These are phyloP conservation scores for Theobroma cacao DNA, from an alignment of 345 rosid species.

Conservation along the genomic window DNA sequence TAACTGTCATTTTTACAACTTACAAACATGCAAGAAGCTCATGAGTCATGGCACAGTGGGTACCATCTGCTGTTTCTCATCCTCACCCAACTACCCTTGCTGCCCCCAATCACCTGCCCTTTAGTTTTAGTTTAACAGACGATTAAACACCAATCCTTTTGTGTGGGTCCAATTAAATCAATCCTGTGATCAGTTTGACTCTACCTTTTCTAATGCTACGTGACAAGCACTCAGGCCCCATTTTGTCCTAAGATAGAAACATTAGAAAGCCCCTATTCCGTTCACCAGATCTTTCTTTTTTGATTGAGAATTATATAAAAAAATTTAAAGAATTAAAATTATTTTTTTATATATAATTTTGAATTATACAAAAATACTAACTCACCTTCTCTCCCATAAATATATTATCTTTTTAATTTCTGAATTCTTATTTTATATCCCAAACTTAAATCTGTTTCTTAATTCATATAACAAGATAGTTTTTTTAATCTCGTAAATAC, in stretches of 20 bases:
- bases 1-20: constrained; percentile 32
- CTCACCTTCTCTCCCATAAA: no score
- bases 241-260: not conserved
- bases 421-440: no score
- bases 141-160: not conserved
- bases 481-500: no score
- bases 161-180: not conserved
- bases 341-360: no score
- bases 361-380: no score
- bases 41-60: constrained; percentile 26
- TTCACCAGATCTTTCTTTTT: not conserved
- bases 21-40: constrained; percentile 43
- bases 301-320: not conserved
- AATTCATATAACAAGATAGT: no score
- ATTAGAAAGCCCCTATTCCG: not conserved
- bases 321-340: not conserved
- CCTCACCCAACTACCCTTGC: not conserved
- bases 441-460: no score
- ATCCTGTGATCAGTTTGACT: not conserved
- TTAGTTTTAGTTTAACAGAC: not conserved
- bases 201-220: not conserved
- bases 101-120: not conserved
- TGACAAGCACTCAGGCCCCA: not conserved
- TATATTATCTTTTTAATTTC: no score
- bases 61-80: constrained; percentile 16